Percentiles rank a stretch among this genome's conserved stretches.
Evolutionary conservation across 371 early-diverging fungal species (phyloP).

Genomic region (Mortierella sp.): DNA sequence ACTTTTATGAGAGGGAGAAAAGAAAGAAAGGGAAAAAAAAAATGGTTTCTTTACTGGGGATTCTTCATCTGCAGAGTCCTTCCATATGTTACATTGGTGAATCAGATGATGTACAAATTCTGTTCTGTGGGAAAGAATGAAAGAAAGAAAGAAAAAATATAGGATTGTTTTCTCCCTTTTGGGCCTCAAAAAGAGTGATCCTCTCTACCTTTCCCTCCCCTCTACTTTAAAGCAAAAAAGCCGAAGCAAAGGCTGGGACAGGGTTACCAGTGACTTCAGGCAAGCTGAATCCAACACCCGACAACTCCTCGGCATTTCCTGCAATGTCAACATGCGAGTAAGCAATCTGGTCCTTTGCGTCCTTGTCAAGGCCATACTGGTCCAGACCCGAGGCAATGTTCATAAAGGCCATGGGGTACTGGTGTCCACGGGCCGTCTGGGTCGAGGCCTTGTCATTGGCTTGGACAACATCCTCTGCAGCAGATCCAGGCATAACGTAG

Average conservation of each 20-base stretch:
- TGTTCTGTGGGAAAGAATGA: no score
- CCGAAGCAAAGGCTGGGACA: slow-evolving; percentile 79
- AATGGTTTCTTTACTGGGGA: no score
- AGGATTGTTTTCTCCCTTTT: no score
- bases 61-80: no score
- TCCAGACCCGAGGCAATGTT: slow-evolving; percentile 81
- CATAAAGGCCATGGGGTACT: slow-evolving; percentile 90
- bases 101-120: no score
- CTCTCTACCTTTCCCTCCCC: no score
- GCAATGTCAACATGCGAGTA: slow-evolving; percentile 92
- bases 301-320: slow-evolving; percentile 77
- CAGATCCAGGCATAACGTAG: slow-evolving; percentile 67
- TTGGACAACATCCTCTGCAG: slow-evolving; percentile 84
- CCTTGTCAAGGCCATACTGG: slow-evolving; percentile 74
- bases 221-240: slow-evolving; percentile 72
- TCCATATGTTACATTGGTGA: no score
- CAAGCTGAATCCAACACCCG: slow-evolving; percentile 74
- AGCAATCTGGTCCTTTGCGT: slow-evolving; percentile 68
- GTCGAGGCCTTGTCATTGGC: slow-evolving; percentile 79
- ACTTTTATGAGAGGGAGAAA: no score
- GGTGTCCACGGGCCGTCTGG: slow-evolving; percentile 85
- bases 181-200: no score
- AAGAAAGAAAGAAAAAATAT: no score
- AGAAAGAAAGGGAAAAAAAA: no score
- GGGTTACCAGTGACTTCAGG: slow-evolving; percentile 82